Base-by-base conservation (phyloP, 2,329 filamentous ascomycete genomes). In the Chalaropsis thielavioides region DNA sequence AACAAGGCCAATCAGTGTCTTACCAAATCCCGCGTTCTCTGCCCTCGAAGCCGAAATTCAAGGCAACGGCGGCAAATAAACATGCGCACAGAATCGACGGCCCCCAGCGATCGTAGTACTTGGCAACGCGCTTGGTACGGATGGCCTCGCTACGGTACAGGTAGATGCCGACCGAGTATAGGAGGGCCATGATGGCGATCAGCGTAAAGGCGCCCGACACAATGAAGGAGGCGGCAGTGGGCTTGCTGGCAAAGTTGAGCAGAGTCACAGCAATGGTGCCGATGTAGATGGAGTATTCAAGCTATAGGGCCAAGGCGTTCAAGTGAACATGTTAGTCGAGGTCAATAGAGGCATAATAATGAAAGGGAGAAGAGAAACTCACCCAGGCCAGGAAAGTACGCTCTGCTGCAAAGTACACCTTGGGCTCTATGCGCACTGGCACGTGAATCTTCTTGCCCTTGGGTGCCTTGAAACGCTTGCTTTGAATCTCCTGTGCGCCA, bases 361-460 rank as follows among this genome's bases (percentile, higher is more conserved):
- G 60, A n/a, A 63, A 49, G 19, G n/a, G 24, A 43, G 11, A n/a
- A n/a, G 17, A 40, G 15, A 31, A 31, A 77, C 84, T 77, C 76
- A 88, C 86, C 91, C 94, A 99, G 68, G 90, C 89, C 66, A 99
- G 81, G 76, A 96, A 99, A 0, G 94, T 99, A 69, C 94, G 84
- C 76, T 99, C 94, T 0, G 91, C 92, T 24, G 94, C 94, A 73
- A 99, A 96, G 75, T 91, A 96, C 62, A 99, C 94, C 77, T 99
- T 99, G 41, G 94, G 94, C 75, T 99, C 94, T 41, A 99, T 92
- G 61, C 94, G 86, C 64, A 97, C 87, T 15, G 92, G 92, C 27
- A 99, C 94, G 71, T 97, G 92, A 67, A 99, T 97, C 74, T 89
- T 89, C 83, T 92, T 92, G 64, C 89, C 89, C 73, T 84, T 86